phyloP scores from a whole-genome alignment of 768 basidiomycete species.

The Chiua virens region DNA sequence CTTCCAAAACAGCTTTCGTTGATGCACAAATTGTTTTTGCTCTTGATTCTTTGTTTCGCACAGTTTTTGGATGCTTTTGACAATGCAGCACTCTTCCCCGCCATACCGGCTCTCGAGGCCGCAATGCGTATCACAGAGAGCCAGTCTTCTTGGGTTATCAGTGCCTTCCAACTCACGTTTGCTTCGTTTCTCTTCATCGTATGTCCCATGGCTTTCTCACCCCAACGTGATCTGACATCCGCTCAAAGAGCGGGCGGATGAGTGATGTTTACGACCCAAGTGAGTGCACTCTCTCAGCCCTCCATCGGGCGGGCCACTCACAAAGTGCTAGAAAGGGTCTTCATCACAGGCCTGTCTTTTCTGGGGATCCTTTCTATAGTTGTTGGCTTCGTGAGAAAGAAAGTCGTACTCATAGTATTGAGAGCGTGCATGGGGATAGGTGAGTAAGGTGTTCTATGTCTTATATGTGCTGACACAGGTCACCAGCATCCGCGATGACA shows the following conservation, averaged over 20 bases:
- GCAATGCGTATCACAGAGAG: constrained; percentile 8
- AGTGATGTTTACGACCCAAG: constrained; percentile 32
- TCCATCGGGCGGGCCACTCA: constrained; percentile 28
- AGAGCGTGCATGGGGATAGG: constrained; percentile 53
- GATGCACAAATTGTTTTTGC: constrained; percentile 29
- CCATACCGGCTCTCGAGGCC: constrained; percentile 35
- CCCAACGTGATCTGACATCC: constrained; percentile 7
- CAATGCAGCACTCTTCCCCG: constrained; percentile 41
- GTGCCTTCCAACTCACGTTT: constrained; percentile 48
- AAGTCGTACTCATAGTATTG: constrained; percentile 49
- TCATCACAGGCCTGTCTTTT: constrained; percentile 39
- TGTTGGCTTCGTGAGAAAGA: constrained; percentile 46
- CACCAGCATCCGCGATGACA: constrained; percentile 46
- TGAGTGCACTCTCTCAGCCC: constrained; percentile 17
- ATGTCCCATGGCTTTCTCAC: background rate
- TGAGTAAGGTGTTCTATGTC: constrained; percentile 8
- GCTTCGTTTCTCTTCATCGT: constrained; percentile 38
- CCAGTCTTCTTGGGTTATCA: constrained; percentile 38
- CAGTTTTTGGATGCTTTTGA: constrained; percentile 46
- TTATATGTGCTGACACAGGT: constrained; percentile 1
- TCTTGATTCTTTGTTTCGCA: constrained; percentile 40
- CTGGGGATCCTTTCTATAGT: constrained; percentile 46
- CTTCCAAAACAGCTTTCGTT: constrained; percentile 16
- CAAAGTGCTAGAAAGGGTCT: constrained; percentile 40
- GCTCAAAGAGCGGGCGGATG: constrained; percentile 23